Percentiles rank a stretch among this genome's conserved stretches.
phyloP scores from a whole-genome alignment of 768 basidiomycete species.

The Boletus insuetus region DNA sequence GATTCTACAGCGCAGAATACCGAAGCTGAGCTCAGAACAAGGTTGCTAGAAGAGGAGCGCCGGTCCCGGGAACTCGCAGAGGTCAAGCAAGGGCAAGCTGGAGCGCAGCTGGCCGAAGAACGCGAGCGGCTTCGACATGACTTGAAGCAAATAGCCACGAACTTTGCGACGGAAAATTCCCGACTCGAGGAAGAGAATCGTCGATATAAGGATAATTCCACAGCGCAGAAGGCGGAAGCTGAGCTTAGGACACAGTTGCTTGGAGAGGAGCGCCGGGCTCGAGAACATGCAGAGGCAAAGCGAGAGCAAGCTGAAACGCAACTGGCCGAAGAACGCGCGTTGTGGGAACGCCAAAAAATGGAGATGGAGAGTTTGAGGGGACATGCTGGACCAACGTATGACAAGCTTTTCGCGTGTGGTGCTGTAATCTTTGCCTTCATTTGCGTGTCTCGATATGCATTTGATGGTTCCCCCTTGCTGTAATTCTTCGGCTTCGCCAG shows the following conservation, averaged over 20 bases:
- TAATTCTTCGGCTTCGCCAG: not conserved
- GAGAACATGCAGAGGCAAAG: constrained; percentile 16
- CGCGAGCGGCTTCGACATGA: constrained; percentile 19
- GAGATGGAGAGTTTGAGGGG: not conserved
- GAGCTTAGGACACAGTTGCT: constrained; percentile 14
- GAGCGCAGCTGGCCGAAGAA: constrained; percentile 17
- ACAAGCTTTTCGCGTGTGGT: constrained; percentile 13
- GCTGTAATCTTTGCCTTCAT: constrained; percentile 13
- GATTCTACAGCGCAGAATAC: constrained; percentile 9
- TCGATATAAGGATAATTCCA: constrained; percentile 9
- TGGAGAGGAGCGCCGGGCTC: constrained; percentile 20
- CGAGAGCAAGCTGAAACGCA: constrained; percentile 14
- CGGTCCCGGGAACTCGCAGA: constrained; percentile 17
- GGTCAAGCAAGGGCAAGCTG: constrained; percentile 6
- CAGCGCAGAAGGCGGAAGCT: constrained; percentile 9
- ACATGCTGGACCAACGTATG: not conserved
- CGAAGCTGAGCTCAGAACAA: constrained; percentile 10
- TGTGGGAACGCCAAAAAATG: constrained; percentile 4
- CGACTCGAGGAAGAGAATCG: constrained; percentile 26
- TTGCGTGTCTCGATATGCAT: constrained; percentile 12
- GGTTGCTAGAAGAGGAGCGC: constrained; percentile 20
- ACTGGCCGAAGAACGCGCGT: constrained; percentile 13
- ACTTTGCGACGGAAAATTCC: constrained; percentile 34
- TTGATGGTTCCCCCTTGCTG: constrained; percentile 2
- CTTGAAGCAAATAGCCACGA: constrained; percentile 36